Conservation (phyloP, 2,329 filamentous ascomycete species). For the Phaeosphaeria sp. region DNA sequence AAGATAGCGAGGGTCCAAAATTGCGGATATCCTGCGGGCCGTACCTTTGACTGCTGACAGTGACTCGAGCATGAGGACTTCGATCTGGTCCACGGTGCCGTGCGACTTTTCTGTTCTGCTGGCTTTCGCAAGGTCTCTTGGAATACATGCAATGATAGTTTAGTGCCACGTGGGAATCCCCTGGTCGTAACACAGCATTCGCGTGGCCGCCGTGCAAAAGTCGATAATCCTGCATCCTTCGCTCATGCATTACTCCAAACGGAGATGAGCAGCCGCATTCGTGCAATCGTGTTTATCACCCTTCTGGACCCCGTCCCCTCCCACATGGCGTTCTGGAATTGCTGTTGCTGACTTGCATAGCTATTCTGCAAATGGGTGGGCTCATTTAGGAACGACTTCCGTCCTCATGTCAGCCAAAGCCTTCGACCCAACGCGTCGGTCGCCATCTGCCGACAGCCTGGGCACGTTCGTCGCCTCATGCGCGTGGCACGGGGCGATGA, state of each 20-base stretch:
- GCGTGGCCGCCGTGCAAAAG: not conserved
- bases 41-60: not conserved
- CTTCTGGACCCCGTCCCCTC: not conserved
- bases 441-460: constrained; percentile 5
- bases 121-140: no score
- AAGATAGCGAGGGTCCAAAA: not conserved
- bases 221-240: constrained; percentile 6
- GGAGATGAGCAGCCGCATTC: not conserved
- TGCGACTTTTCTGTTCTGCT: not conserved
- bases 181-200: not conserved
- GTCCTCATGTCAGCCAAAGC: constrained; percentile 2
- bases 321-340: constrained; percentile 5
- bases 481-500: not conserved
- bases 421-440: constrained; percentile 4
- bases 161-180: not conserved
- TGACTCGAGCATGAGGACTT: not conserved
- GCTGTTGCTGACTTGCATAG: constrained; percentile 2
- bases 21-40: constrained; percentile 5
- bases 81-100: not conserved
- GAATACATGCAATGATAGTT: no score
- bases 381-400: not conserved
- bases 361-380: not conserved
- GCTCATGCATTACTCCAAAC: not conserved
- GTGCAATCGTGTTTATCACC: constrained; percentile 1
- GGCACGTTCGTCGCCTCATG: constrained; percentile 9